A percentile compares a stretch with the other conserved stretches of the same genome.
Evolutionary conservation across 208 protist species (phyloP).

Genomic region (Eutreptiella sp.): DNA sequence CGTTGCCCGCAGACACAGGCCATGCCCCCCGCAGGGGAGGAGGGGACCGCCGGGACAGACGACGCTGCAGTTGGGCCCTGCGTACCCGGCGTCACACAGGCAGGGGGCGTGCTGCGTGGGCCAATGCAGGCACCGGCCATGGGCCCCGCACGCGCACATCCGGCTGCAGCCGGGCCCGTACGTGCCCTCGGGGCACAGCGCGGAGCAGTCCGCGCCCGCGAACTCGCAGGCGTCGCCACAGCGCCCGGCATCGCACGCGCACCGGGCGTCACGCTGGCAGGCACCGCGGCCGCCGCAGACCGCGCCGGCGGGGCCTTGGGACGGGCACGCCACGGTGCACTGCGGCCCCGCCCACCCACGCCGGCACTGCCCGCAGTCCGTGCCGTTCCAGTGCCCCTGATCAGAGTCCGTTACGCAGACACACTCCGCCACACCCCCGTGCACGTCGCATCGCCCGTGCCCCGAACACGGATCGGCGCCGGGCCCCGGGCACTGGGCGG

Average conservation of each 20-base stretch:
- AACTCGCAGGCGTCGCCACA: constrained; percentile 21
- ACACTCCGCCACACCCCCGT: no score
- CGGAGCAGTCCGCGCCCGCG: background rate
- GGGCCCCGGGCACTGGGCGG: constrained; percentile 8
- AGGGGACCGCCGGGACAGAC: constrained; percentile 21
- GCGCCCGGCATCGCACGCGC: no score
- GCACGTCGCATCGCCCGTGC: constrained; percentile 14
- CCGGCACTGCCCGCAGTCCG: background rate
- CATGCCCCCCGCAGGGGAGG: constrained; percentile 1
- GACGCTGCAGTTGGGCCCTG: constrained; percentile 6
- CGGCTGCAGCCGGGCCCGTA: constrained; percentile 12
- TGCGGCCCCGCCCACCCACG: no score
- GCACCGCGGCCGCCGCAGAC: constrained; percentile 16
- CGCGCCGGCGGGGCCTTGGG: background rate
- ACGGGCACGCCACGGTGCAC: background rate
- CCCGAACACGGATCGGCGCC: constrained; percentile 22
- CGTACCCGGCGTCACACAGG: constrained; percentile 3
- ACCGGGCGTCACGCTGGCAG: background rate
- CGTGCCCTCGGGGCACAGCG: constrained; percentile 14
- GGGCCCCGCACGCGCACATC: constrained; percentile 13
- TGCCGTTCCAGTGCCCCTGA: background rate
- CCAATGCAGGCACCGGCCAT: background rate
- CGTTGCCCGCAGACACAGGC: background rate
- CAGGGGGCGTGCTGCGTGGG: background rate
- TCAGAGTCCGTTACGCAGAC: background rate